These are phyloP conservation scores for Talaromyces sp. DNA, from an alignment of 2,329 filamentous ascomycete genomes.

Conservation along the genomic window DNA sequence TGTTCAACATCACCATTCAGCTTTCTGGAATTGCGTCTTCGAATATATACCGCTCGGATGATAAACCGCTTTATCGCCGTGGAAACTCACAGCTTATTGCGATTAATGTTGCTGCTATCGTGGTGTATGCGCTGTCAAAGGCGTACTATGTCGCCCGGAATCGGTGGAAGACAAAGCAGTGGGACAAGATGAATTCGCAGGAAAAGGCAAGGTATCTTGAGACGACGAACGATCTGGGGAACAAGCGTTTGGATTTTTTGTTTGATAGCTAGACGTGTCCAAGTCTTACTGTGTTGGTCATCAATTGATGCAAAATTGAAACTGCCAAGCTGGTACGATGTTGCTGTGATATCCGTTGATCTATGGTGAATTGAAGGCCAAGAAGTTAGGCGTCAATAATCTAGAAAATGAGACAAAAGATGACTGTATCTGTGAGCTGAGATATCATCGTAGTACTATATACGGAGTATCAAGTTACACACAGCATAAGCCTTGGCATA, in stretches of 20 bases:
- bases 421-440: too few species aligned
- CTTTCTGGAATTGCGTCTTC: conserved; percentile 35
- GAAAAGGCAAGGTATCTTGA: conserved; percentile 32
- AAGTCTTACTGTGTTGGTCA: too few species aligned
- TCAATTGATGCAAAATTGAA: too few species aligned
- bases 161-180: conserved; percentile 16
- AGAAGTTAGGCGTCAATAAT: too few species aligned
- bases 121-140: conserved; percentile 44
- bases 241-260: conserved; percentile 34
- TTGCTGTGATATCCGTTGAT: too few species aligned
- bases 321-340: too few species aligned
- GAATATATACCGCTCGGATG: conserved; percentile 51
- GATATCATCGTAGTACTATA: too few species aligned
- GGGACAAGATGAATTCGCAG: conserved; percentile 36
- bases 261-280: neutral
- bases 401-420: too few species aligned
- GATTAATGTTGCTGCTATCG: conserved; percentile 46
- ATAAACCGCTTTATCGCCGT: conserved; percentile 52
- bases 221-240: conserved; percentile 35
- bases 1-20: conserved; percentile 46
- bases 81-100: conserved; percentile 56
- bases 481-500: too few species aligned
- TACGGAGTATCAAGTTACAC: too few species aligned
- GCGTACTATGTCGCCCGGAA: conserved; percentile 26
- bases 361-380: too few species aligned